phyloP scores from a whole-genome alignment of 345 rosid species.

The Iberis pinnata region DNA sequence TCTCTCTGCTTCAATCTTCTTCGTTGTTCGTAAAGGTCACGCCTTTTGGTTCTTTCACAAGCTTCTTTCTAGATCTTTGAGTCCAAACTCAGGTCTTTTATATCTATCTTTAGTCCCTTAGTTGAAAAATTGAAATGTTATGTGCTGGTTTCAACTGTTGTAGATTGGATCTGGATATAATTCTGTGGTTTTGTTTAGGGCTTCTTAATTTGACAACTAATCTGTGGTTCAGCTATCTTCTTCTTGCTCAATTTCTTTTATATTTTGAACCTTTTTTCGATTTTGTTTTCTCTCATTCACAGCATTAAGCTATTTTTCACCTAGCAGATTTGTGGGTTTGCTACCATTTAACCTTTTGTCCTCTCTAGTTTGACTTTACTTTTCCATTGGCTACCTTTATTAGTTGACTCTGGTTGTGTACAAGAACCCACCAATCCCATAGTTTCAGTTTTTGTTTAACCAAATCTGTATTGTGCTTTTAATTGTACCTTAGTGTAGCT shows the following conservation, averaged over 20 bases:
- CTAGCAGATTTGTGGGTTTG: too few species aligned
- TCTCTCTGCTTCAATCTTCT: background rate
- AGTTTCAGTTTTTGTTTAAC: background rate
- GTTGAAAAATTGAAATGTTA: background rate
- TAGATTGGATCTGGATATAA: slow-evolving; percentile 26
- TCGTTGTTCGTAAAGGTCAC: too few species aligned
- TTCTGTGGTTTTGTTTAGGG: background rate
- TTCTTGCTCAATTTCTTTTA: background rate
- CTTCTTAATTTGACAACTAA: background rate
- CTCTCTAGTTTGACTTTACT: slow-evolving; percentile 1
- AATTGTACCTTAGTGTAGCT: too few species aligned
- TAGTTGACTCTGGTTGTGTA: slow-evolving; percentile 1
- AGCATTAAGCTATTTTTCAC: background rate
- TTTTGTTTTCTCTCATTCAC: background rate
- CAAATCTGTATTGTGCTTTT: too few species aligned
- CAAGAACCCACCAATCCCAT: background rate
- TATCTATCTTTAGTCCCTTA: slow-evolving; percentile 3
- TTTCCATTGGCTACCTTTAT: too few species aligned
- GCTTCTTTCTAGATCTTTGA: too few species aligned
- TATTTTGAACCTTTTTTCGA: slow-evolving; percentile 5
- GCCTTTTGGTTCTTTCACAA: background rate
- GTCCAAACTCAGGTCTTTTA: background rate
- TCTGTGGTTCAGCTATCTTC: background rate
- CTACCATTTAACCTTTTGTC: background rate
- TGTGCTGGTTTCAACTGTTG: slow-evolving; percentile 2